Base-by-base conservation (phyloP, 2,329 filamentous ascomycete species). In the Elsinoe australis region DNA sequence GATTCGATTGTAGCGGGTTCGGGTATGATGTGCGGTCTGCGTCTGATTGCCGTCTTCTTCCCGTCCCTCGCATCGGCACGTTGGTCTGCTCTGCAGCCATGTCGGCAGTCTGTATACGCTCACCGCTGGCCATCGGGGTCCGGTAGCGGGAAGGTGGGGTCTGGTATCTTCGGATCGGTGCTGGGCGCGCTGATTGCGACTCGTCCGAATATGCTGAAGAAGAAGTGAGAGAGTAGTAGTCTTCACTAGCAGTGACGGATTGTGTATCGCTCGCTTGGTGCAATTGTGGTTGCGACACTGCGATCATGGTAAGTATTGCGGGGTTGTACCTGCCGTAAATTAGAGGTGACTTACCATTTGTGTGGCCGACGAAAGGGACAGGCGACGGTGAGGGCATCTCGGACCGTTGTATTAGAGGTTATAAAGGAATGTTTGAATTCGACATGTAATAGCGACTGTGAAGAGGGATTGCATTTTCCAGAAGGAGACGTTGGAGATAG, bases 211-310 rank as follows among this genome's bases (percentile, higher is more conserved):
- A 53, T 51, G 53, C 52, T 29, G 58, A 59, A 52, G 59, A 66
- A 42, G 67, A 68, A 18, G 67, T 68, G 49, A 71, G 59, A 51
- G 69, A 72, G 61, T 71, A 73, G 64, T 71, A 74, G 58, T 72
- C 70, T 57, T 73, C 69, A 15, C 68, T 71, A 18, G 68, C 71
- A 32, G 69, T 65, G 52, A 73, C 64, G 54, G 68, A 71, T 53
- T 70, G 69, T 53, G 68, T 63, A 2, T 70, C 73, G 47, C 55
- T 52, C 36, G 63, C 61, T 51, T 68, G 65, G 5, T 63, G 62
- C 31, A 70, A 57, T 48, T 60, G 64, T 10, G 67, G 67, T 51
- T 56, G 61, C 48, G 61, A 65, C 49, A 68, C 67, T 69, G 56
- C 10, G 28, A 10, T 1, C 10, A 38, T 14, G 12, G 39, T 47